Evolutionary conservation across 2,329 filamentous ascomycete genomes (phyloP).

Genomic region (Pezicula neosporulosa): DNA sequence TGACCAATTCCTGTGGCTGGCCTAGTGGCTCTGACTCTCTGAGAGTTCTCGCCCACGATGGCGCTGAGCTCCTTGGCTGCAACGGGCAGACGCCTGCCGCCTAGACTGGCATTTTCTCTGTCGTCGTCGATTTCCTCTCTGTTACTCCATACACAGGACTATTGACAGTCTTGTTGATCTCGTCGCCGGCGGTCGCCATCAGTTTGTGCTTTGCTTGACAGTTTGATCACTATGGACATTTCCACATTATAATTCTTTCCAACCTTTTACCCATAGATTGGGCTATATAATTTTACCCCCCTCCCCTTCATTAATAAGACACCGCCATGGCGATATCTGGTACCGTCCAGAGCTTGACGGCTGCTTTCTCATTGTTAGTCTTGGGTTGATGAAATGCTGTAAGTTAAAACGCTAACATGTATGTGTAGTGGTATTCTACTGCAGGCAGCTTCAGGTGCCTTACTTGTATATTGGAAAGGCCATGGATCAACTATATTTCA

Average conservation of each 20-base stretch:
- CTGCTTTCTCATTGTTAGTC: constrained; percentile 31
- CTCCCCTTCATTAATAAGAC: constrained; percentile 11
- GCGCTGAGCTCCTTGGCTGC: background rate
- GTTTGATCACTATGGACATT: constrained; percentile 18
- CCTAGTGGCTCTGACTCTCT: background rate
- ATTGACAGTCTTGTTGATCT: constrained; percentile 13
- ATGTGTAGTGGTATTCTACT: constrained; percentile 28
- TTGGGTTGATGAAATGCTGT: background rate
- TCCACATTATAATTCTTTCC: constrained; percentile 20
- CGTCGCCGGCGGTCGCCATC: constrained; percentile 17
- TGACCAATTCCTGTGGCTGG: background rate
- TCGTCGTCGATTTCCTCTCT: constrained; percentile 4
- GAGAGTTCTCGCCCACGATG: background rate
- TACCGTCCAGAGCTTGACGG: constrained; percentile 26
- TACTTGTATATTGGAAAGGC: constrained; percentile 25
- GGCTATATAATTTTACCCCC: constrained; percentile 17
- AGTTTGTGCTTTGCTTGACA: constrained; percentile 13
- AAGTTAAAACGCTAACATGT: background rate
- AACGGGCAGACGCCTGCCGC: background rate
- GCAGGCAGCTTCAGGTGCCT: constrained; percentile 24
- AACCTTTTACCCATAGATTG: constrained; percentile 26
- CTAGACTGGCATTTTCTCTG: background rate
- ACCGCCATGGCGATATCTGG: constrained; percentile 25
- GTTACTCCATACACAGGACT: constrained; percentile 8
- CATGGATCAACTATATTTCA: constrained; percentile 26